A percentile compares a stretch with the other conserved stretches of the same genome.
These are phyloP conservation scores for Dendrobium catenatum DNA, from an alignment of 106 monocot species.

Conservation along the genomic window DNA sequence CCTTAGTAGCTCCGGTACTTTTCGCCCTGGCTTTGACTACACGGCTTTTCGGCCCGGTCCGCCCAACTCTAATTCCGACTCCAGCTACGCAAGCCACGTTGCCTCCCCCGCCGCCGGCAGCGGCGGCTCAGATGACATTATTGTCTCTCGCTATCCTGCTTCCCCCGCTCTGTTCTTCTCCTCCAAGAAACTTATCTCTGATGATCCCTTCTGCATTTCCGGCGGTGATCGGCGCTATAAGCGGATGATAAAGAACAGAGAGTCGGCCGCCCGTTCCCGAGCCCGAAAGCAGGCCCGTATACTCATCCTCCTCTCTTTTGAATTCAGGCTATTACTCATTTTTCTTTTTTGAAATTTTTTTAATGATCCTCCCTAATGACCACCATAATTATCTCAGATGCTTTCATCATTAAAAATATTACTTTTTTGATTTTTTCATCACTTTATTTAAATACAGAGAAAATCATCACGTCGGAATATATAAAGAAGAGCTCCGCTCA, in stretches of 20 bases:
- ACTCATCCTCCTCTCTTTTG: background rate
- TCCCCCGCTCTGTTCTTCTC: background rate
- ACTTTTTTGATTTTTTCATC: too few species aligned
- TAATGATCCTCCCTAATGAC: too few species aligned
- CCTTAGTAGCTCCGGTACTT: constrained; percentile 8
- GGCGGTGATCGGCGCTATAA: constrained; percentile 45
- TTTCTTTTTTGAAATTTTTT: too few species aligned
- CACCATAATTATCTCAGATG: too few species aligned
- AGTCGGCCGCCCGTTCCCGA: constrained; percentile 68
- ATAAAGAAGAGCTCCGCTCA: too few species aligned
- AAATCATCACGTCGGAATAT: too few species aligned
- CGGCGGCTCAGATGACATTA: background rate
- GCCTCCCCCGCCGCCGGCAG: constrained; percentile 4
- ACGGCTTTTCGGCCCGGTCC: background rate
- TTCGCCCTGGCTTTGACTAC: background rate
- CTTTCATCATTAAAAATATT: too few species aligned
- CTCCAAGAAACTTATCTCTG: constrained; percentile 4
- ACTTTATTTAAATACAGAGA: too few species aligned
- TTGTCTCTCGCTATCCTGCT: too few species aligned
- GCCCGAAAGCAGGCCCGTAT: constrained; percentile 70
- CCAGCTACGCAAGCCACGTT: background rate
- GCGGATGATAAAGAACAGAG: constrained; percentile 86
- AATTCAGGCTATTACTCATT: too few species aligned
- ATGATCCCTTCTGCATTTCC: background rate
- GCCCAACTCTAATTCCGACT: constrained; percentile 5